Conservation (phyloP, 148 eudicot species). For the Nepenthes gracilis region DNA sequence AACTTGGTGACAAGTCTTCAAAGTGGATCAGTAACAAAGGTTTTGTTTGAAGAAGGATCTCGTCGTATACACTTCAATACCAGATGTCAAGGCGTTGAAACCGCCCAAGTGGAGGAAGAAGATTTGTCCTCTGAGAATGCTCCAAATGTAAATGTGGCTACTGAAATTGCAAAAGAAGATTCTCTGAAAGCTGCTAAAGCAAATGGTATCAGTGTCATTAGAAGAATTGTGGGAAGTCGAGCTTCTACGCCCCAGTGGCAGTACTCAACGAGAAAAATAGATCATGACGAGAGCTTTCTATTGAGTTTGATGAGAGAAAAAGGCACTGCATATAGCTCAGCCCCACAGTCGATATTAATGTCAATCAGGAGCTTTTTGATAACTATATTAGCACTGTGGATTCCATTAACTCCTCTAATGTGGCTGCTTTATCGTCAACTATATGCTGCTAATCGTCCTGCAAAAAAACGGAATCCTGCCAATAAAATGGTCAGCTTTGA, state of each 20-base stretch:
- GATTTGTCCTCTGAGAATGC: conserved; percentile 5
- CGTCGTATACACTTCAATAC: conserved; percentile 69
- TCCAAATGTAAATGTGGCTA: conserved; percentile 18
- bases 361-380: conserved; percentile 57
- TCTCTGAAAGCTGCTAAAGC: conserved; percentile 7
- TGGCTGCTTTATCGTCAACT: conserved; percentile 93
- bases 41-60: conserved; percentile 88
- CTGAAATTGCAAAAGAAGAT: conserved; percentile 9
- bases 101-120: conserved; percentile 18
- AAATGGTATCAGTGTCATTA: conserved; percentile 13
- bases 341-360: conserved; percentile 69
- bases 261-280: conserved; percentile 75
- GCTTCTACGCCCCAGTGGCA: conserved; percentile 50
- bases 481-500: conserved; percentile 65
- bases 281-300: conserved; percentile 72
- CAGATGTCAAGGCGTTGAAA: conserved; percentile 15
- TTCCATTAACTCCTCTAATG: conserved; percentile 84
- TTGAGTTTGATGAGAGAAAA: conserved; percentile 77
- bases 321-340: conserved; percentile 63
- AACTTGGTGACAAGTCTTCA: conserved; percentile 61
- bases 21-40: conserved; percentile 52
- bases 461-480: conserved; percentile 58
- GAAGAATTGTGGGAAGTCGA: conserved; percentile 17
- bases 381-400: conserved; percentile 75
- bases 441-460: conserved; percentile 65